Conservation (phyloP, 2,329 filamentous ascomycete genomes). For the Blastomyces percursus region DNA sequence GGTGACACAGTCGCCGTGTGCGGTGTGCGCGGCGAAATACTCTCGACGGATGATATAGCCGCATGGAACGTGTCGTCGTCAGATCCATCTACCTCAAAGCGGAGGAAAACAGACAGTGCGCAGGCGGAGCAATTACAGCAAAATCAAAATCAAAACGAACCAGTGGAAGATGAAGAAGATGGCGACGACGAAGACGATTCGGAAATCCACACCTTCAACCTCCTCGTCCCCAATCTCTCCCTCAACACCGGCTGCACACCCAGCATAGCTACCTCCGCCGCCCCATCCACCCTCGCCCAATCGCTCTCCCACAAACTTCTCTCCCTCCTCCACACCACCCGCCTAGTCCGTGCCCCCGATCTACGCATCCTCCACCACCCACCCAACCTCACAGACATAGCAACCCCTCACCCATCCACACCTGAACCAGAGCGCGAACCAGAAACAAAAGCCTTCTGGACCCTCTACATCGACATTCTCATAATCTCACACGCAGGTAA, state of each 20-base stretch:
- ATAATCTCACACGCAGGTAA: slow-evolving; percentile 90
- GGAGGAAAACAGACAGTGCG: slow-evolving; percentile 20
- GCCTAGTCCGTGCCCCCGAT: slow-evolving; percentile 54
- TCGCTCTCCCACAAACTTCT: slow-evolving; percentile 71
- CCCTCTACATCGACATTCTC: slow-evolving; percentile 87
- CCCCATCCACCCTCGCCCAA: slow-evolving; percentile 71
- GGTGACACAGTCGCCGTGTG: slow-evolving; percentile 94
- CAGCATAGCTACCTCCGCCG: slow-evolving; percentile 69
- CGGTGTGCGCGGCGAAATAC: slow-evolving; percentile 75
- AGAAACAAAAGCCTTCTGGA: slow-evolving; percentile 78
- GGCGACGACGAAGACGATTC: slow-evolving; percentile 41
- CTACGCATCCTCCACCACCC: slow-evolving; percentile 61
- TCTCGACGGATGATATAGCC: slow-evolving; percentile 62
- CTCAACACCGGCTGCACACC: slow-evolving; percentile 83
- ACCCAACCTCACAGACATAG: slow-evolving; percentile 20
- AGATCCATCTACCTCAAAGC: slow-evolving; percentile 26
- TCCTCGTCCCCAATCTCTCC: slow-evolving; percentile 90
- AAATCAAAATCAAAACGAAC: neutral
- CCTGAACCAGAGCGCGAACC: slow-evolving; percentile 18
- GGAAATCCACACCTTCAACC: slow-evolving; percentile 42
- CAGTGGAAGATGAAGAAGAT: slow-evolving; percentile 11
- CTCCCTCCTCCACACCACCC: slow-evolving; percentile 60
- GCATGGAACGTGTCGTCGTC: slow-evolving; percentile 37
- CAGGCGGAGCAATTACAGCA: slow-evolving; percentile 8
- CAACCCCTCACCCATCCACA: slow-evolving; percentile 14